A percentile compares a stretch with the other conserved stretches of the same genome.
Evolutionary conservation across 2,329 filamentous ascomycete genomes (phyloP).

Genomic region (Tolypocladium nubicola): DNA sequence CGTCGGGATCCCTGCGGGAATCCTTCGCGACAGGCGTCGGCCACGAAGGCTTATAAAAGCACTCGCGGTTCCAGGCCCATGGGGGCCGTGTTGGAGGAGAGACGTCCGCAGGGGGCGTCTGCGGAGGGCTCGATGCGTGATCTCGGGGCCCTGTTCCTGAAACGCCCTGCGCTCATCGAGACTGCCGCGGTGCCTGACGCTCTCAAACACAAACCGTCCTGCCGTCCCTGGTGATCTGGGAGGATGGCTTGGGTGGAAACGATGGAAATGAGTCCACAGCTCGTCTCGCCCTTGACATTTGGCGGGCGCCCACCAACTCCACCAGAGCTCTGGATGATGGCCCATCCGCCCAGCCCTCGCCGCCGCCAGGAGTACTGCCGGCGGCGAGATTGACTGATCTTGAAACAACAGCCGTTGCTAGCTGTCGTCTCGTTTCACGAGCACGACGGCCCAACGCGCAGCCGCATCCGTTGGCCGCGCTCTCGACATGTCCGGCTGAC

Average conservation of each 20-base stretch:
- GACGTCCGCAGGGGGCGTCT: not conserved
- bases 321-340: not conserved
- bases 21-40: not conserved
- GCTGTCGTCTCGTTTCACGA: not conserved
- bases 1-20: not conserved
- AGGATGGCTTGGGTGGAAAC: not conserved
- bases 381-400: not conserved
- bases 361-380: not conserved
- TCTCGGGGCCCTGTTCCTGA: not conserved
- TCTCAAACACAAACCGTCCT: not conserved
- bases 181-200: not conserved
- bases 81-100: not conserved
- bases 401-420: not conserved
- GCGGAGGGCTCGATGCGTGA: not conserved
- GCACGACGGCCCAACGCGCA: not conserved
- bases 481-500: not conserved
- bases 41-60: too few species aligned
- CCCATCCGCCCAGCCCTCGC: not conserved
- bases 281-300: not conserved
- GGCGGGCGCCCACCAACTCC: not conserved
- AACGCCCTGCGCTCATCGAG: not conserved
- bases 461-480: not conserved
- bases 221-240: too few species aligned
- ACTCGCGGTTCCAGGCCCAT: not conserved
- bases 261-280: not conserved